A percentile compares a stretch with the other conserved stretches of the same genome.
Evolutionary conservation across 2,329 filamentous ascomycete species (phyloP).

Genomic region (Paraphoma chrysanthemicola): DNA sequence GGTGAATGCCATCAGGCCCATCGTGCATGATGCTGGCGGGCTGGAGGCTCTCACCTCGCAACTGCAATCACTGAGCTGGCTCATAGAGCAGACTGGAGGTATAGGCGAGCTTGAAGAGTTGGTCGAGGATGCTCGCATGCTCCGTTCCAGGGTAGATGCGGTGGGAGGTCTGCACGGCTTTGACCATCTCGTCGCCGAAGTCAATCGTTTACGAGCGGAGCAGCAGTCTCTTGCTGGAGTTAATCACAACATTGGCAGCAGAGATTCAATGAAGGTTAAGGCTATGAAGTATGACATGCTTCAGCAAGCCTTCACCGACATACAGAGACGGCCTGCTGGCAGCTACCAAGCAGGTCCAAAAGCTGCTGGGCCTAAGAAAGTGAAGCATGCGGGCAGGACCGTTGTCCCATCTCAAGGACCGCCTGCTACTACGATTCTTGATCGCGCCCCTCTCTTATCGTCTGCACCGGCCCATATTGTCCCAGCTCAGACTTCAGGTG

Average conservation of each 20-base stretch:
- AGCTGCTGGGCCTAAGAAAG: too few species aligned
- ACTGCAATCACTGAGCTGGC: slow-evolving; percentile 3
- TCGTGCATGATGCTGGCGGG: slow-evolving; percentile 21
- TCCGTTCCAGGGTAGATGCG: slow-evolving; percentile 15
- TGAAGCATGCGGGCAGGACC: too few species aligned
- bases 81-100: slow-evolving; percentile 17
- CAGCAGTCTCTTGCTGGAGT: slow-evolving; percentile 8
- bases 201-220: slow-evolving; percentile 4
- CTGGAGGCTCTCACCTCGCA: slow-evolving; percentile 15
- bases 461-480: too few species aligned
- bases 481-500: neutral
- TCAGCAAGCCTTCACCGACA: slow-evolving; percentile 8
- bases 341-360: neutral
- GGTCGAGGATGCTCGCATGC: slow-evolving; percentile 11
- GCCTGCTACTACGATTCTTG: too few species aligned
- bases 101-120: slow-evolving; percentile 15
- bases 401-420: too few species aligned
- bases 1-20: slow-evolving; percentile 17
- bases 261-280: slow-evolving; percentile 6
- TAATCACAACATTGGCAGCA: neutral
- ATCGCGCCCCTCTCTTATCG: too few species aligned
- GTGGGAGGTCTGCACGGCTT: slow-evolving; percentile 14
- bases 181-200: slow-evolving; percentile 10
- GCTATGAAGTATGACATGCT: slow-evolving; percentile 21
- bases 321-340: neutral